Evolutionary conservation across 768 basidiomycete species (phyloP).

Genomic region (Tulasnella sp.): DNA sequence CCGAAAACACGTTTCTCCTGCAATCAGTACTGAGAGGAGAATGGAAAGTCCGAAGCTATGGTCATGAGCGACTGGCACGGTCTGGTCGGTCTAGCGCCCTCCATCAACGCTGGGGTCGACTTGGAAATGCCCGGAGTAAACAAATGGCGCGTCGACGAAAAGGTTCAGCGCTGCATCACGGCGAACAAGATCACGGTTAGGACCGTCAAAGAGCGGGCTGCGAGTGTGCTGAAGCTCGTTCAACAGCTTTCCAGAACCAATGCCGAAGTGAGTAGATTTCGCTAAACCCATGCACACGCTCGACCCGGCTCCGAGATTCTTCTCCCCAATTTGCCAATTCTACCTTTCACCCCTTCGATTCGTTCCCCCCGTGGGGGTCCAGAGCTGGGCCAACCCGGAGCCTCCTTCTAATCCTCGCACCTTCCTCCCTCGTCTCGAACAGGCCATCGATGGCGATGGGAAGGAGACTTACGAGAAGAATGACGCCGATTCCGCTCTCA

Average conservation of each 20-base stretch:
- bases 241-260: constrained; percentile 61
- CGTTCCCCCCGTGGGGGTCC: constrained; percentile 16
- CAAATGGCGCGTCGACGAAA: constrained; percentile 29
- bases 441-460: constrained; percentile 47
- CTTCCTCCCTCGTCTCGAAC: constrained; percentile 43
- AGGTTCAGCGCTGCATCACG: constrained; percentile 16
- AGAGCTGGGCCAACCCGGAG: constrained; percentile 35
- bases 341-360: constrained; percentile 40
- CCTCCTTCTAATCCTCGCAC: constrained; percentile 40
- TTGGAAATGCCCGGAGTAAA: constrained; percentile 55
- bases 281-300: neutral
- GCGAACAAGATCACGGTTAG: constrained; percentile 44
- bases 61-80: constrained; percentile 61
- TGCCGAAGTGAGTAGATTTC: constrained; percentile 54
- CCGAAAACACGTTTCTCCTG: constrained; percentile 51
- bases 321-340: neutral
- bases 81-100: constrained; percentile 42
- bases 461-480: constrained; percentile 62
- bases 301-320: constrained; percentile 32
- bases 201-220: constrained; percentile 31
- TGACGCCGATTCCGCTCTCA: constrained; percentile 55
- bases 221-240: constrained; percentile 41
- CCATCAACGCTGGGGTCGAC: constrained; percentile 60
- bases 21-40: constrained; percentile 56
- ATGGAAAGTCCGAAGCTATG: constrained; percentile 59